Base-by-base conservation (phyloP, 352 stramenopile genomes). In the Phytopythium oedochilum region DNA sequence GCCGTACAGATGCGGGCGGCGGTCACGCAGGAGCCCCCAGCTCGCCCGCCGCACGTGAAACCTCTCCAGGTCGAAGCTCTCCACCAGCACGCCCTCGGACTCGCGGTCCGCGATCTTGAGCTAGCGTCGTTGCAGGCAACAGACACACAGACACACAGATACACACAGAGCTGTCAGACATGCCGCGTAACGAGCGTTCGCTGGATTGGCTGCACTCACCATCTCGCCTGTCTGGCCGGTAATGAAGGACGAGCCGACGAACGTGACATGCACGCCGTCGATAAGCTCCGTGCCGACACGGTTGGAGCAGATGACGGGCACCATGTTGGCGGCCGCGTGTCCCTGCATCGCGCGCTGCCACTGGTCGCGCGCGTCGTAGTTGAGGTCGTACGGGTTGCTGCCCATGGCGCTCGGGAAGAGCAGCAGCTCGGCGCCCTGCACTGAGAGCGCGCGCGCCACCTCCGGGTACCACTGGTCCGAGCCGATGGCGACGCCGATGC, bases 401-500 rank as follows among this genome's bases (percentile, higher is more conserved):
- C 84, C 84, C 73, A 94, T 88, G 8, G 84, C 84, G 36, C 80
- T 88, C 32, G 84, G 82, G 52, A 83, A 94, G 29, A 94, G 57
- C 63, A 84, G 78, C 36, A 97, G 63, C 66, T 97, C 91, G 11
- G 91, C 89, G 40, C 91, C 91, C 35, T 96, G 78, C 35, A 97
- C 66, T 23, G 90, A 86, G 61, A 97, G 84, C 52, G 75, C 70
- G 20, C 91, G 86, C 25, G 91, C 83, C 22, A 95, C 82, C 60
- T 97, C 91, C 2, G 91, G 91, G 59, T 94, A 97, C 91, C 89
- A 97, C 58, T 97, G 89, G 57, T 97, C 91, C 56, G 86, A 95
- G 39, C 91, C 93, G 35, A 97, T 93, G 20, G 83, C 88, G 5
- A 97, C 80, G 12, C 91, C 89, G 38, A 97, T 83, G 39, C 80